Percentiles rank a stretch among this genome's conserved stretches.
These are phyloP conservation scores for Phytopythium cucurbitacearum DNA, from an alignment of 352 stramenopile genomes.

Conservation along the genomic window DNA sequence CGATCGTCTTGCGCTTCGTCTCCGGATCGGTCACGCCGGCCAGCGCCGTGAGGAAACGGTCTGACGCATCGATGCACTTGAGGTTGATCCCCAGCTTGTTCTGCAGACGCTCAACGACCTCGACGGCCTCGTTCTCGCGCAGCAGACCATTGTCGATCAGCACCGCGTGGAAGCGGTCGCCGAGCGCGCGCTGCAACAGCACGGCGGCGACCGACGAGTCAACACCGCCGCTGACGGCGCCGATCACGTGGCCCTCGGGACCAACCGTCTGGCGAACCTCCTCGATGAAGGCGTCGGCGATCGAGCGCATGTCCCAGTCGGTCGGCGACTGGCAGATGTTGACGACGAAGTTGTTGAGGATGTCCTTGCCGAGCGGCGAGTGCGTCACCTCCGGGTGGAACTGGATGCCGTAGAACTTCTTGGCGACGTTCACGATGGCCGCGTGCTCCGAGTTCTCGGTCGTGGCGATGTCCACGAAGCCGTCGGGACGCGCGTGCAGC, in stretches of 20 bases:
- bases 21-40: constrained; percentile 96
- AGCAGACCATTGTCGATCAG: constrained; percentile 99
- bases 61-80: constrained; percentile 94
- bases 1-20: constrained; percentile 99
- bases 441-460: constrained; percentile 92
- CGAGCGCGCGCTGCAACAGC: constrained; percentile 96
- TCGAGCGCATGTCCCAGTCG: constrained; percentile 98
- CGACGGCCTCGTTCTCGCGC: constrained; percentile 92
- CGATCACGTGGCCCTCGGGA: constrained; percentile 95
- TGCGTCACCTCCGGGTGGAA: constrained; percentile 98
- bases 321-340: constrained; percentile 92
- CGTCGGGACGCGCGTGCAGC: constrained; percentile 91
- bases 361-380: constrained; percentile 91
- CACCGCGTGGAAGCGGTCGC: constrained; percentile 98
- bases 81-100: constrained; percentile 96
- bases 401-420: constrained; percentile 97
- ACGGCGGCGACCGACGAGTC: constrained; percentile 98
- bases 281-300: constrained; percentile 88
- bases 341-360: constrained; percentile 98
- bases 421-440: constrained; percentile 93
- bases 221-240: constrained; percentile 97
- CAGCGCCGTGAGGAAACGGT: constrained; percentile 94
- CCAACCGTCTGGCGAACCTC: constrained; percentile 92
- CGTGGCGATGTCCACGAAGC: constrained; percentile 87
- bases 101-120: constrained; percentile 89